Evolutionary conservation across 2,329 filamentous ascomycete species (phyloP).

Genomic region (Ophiostoma sp.): DNA sequence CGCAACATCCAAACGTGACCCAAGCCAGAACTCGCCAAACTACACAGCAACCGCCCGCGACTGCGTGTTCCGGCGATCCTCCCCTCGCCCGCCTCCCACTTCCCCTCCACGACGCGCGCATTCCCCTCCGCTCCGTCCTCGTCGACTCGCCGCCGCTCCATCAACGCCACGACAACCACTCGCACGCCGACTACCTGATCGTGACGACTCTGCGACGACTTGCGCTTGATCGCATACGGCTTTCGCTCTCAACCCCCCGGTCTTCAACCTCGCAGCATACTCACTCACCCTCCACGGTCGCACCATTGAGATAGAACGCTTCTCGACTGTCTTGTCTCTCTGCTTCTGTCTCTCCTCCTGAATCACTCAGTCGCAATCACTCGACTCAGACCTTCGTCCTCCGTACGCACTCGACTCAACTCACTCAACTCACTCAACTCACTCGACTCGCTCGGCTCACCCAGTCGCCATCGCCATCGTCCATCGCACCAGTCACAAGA

Average conservation of each 20-base stretch:
- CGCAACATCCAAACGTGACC: not conserved
- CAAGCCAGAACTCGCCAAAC: not conserved
- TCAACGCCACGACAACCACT: not conserved
- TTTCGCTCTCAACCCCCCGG: not conserved
- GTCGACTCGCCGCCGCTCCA: not conserved
- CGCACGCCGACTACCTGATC: too few species aligned
- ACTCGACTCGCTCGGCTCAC: not conserved
- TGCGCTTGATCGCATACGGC: not conserved
- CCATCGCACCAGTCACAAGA: too few species aligned
- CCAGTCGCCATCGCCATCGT: too few species aligned
- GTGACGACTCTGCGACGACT: not conserved
- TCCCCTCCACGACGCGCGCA: not conserved
- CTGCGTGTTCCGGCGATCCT: not conserved
- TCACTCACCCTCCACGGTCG: not conserved
- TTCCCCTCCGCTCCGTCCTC: not conserved
- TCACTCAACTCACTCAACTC: not conserved
- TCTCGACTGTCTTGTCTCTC: slow-evolving; percentile 5
- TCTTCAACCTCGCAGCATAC: not conserved
- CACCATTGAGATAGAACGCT: too few species aligned
- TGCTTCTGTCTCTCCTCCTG: slow-evolving; percentile 6
- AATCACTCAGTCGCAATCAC: not conserved
- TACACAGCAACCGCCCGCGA: not conserved
- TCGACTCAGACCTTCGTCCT: not conserved
- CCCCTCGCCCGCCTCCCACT: not conserved
- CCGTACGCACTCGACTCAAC: not conserved